A percentile compares a stretch with the other conserved stretches of the same genome.
Conservation (phyloP, 129 eudicot genomes). For the Escallonia herrerae region DNA sequence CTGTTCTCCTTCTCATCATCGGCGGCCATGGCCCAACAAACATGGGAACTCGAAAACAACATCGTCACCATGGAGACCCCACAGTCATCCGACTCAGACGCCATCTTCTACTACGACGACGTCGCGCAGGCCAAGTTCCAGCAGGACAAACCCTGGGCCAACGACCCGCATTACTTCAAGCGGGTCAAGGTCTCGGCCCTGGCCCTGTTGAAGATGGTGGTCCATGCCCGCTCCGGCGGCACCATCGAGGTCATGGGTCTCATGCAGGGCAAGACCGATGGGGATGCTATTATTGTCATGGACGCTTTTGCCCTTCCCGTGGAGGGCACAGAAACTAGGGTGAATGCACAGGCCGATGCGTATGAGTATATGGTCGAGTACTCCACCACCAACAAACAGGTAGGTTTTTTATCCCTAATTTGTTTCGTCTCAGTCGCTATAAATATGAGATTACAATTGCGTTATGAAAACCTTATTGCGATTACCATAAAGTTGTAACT, state of each 20-base stretch:
- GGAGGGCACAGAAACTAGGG: constrained; percentile 98
- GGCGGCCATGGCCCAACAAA: constrained; percentile 67
- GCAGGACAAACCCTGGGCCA: constrained; percentile 82
- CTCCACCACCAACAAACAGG: constrained; percentile 82
- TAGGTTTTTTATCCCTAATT: background rate
- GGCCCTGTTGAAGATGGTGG: constrained; percentile 91
- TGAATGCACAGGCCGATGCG: constrained; percentile 98
- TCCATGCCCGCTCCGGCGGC: constrained; percentile 92
- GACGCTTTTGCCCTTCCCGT: constrained; percentile 97
- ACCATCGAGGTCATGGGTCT: constrained; percentile 94
- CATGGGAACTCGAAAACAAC: constrained; percentile 97
- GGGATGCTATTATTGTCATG: constrained; percentile 86
- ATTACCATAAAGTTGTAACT: too few relatives aligned
- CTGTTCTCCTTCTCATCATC: constrained; percentile 50
- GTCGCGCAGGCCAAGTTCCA: constrained; percentile 78
- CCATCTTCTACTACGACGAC: constrained; percentile 90
- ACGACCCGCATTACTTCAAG: constrained; percentile 84
- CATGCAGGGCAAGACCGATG: constrained; percentile 98
- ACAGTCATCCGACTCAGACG: constrained; percentile 42
- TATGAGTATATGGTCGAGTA: constrained; percentile 99
- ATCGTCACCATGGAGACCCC: constrained; percentile 47
- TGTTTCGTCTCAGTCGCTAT: too few relatives aligned
- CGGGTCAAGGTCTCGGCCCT: constrained; percentile 88
- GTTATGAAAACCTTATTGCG: too few relatives aligned
- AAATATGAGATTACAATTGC: too few relatives aligned